Percentiles rank a stretch among this genome's conserved stretches.
These are phyloP conservation scores for Blastobotrys proliferans DNA, from an alignment of 1,139 yeast genomes.

Conservation along the genomic window DNA sequence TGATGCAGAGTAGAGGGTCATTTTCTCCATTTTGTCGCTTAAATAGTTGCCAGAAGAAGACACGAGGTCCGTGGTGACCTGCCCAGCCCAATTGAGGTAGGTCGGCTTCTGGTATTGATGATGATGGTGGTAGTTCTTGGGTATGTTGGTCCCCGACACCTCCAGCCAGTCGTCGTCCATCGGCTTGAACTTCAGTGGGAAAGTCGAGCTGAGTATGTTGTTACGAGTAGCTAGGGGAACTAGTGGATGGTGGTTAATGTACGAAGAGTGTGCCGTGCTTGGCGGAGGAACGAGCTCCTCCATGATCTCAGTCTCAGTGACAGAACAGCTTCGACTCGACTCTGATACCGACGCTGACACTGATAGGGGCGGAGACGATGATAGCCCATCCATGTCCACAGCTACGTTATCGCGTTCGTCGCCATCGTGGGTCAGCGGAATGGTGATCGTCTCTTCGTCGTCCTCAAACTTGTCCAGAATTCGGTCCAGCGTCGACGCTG, in stretches of 20 bases:
- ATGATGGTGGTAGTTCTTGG: conserved; percentile 8
- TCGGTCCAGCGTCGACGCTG: conserved; percentile 30
- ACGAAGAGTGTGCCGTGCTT: conserved; percentile 4
- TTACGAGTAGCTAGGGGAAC: conserved; percentile 27
- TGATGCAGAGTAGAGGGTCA: conserved; percentile 9
- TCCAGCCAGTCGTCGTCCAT: conserved; percentile 32
- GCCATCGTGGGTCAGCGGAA: not conserved
- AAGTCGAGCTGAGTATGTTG: conserved; percentile 21
- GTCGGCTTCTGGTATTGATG: conserved; percentile 12
- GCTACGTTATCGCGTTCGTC: no score
- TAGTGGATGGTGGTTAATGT: conserved; percentile 22
- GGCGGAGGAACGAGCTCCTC: conserved; percentile 13
- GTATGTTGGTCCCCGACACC: conserved; percentile 9
- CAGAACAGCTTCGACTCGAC: no score
- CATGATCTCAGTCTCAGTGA: not conserved
- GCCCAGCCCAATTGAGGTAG: conserved; percentile 23
- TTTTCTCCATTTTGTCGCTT: conserved; percentile 17
- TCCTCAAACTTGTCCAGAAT: conserved; percentile 25
- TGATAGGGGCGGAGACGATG: not conserved
- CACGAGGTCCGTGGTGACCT: conserved; percentile 24
- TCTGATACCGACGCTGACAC: no score
- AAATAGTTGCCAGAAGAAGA: conserved; percentile 24
- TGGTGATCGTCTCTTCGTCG: conserved; percentile 5
- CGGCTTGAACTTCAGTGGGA: conserved; percentile 24
- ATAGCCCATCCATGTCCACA: not conserved